These are phyloP conservation scores for Peronospora tabacina DNA, from an alignment of 352 stramenopile species.

Conservation along the genomic window DNA sequence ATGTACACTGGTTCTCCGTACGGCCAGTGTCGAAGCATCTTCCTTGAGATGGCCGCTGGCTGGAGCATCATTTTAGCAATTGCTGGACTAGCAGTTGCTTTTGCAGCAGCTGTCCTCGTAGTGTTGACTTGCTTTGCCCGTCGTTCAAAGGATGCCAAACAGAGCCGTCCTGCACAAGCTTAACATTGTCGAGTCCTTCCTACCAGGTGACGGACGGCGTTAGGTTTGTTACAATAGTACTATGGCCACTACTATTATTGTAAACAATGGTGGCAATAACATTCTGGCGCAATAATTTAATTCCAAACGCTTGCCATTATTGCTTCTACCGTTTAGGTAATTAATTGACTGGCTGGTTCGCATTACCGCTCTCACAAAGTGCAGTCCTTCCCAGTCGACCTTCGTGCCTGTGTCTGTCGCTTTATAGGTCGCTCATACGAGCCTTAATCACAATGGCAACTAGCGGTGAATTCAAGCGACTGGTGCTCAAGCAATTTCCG, in stretches of 20 bases:
- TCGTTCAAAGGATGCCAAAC: conserved; percentile 23
- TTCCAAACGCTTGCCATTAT: no score
- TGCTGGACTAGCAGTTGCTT: conserved; percentile 43
- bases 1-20: conserved; percentile 66
- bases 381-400: not conserved
- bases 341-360: conserved; percentile 16
- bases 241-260: no score
- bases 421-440: not conserved
- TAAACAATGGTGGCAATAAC: no score
- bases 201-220: no score
- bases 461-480: conserved; percentile 73
- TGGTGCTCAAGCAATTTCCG: conserved; percentile 86
- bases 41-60: conserved; percentile 55
- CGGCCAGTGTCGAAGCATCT: conserved; percentile 57
- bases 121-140: conserved; percentile 56
- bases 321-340: no score
- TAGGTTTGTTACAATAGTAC: no score
- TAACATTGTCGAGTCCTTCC: no score
- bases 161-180: not conserved
- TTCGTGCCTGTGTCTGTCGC: not conserved
- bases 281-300: no score
- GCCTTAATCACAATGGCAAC: conserved; percentile 40
- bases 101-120: conserved; percentile 46
- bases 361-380: conserved; percentile 6
- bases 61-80: conserved; percentile 51